These are phyloP conservation scores for Aegilops speltoides DNA, from an alignment of 176 grass and related monocot genomes.

Conservation along the genomic window DNA sequence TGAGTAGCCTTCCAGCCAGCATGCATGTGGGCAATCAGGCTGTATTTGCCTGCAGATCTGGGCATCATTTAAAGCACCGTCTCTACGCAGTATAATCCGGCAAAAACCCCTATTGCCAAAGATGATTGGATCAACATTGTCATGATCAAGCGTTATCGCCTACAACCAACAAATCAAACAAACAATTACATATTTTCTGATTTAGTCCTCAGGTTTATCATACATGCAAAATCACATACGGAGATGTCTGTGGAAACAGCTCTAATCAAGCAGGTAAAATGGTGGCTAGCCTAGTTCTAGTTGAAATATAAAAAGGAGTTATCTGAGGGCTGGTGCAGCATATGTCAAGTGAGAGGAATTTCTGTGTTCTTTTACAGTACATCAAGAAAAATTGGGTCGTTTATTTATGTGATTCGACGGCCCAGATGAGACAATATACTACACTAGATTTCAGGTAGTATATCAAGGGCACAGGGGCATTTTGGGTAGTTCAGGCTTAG, in stretches of 20 bases:
- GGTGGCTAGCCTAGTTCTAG: too few relatives aligned
- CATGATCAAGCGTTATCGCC: neutral
- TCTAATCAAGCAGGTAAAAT: neutral
- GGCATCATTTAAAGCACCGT: conserved; percentile 5
- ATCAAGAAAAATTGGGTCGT: too few relatives aligned
- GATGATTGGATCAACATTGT: neutral
- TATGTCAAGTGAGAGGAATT: neutral
- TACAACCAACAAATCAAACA: neutral
- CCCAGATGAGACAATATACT: too few relatives aligned
- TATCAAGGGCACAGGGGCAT: too few relatives aligned
- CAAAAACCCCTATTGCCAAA: neutral
- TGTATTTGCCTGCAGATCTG: neutral
- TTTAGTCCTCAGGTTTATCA: neutral
- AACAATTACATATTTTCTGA: conserved; percentile 3
- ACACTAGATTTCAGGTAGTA: too few relatives aligned
- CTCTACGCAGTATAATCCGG: neutral
- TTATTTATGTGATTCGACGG: too few relatives aligned
- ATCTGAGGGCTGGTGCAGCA: neutral
- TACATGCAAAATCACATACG: neutral
- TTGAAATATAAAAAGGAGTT: too few relatives aligned
- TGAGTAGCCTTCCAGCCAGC: neutral
- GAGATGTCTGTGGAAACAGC: neutral
- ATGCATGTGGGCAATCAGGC: neutral
- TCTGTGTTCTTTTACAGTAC: neutral
- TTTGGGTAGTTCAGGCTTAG: too few relatives aligned